Conservation (phyloP, 192 early-diverging fungal genomes). For the Helicostylum pulchrum region DNA sequence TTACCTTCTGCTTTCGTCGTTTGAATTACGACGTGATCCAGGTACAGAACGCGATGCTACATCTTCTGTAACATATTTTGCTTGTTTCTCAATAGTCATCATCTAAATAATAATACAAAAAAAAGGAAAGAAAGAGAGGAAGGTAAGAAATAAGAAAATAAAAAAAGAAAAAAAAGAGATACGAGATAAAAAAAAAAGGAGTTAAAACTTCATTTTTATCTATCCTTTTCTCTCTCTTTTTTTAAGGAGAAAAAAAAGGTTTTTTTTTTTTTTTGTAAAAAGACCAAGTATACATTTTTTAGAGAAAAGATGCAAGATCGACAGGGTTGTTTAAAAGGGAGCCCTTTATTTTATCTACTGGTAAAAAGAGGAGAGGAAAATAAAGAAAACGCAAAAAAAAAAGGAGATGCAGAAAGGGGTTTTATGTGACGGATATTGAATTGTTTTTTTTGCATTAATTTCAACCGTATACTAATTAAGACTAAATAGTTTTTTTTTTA, state of each 20-base stretch:
- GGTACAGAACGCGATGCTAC: conserved; percentile 52
- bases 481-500: too few species aligned
- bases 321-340: too few species aligned
- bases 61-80: too few species aligned
- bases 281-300: background rate
- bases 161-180: background rate
- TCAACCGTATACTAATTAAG: too few species aligned
- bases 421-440: background rate
- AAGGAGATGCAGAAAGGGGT: too few species aligned
- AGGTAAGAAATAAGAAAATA: background rate
- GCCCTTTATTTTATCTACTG: too few species aligned
- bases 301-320: background rate
- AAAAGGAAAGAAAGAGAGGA: background rate
- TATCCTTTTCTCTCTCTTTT: background rate
- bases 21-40: conserved; percentile 69
- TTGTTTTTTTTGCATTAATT: conserved; percentile 2
- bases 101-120: background rate
- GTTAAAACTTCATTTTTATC: background rate
- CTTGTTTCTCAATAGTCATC: too few species aligned
- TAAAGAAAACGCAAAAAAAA: too few species aligned
- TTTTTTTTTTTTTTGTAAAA: background rate
- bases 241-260: too few species aligned
- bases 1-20: conserved; percentile 43
- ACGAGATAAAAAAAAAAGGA: background rate
- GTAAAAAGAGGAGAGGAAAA: too few species aligned